Evolutionary conservation across 2,329 filamentous ascomycete genomes (phyloP).

Genomic region (Aspergillus sojae): DNA sequence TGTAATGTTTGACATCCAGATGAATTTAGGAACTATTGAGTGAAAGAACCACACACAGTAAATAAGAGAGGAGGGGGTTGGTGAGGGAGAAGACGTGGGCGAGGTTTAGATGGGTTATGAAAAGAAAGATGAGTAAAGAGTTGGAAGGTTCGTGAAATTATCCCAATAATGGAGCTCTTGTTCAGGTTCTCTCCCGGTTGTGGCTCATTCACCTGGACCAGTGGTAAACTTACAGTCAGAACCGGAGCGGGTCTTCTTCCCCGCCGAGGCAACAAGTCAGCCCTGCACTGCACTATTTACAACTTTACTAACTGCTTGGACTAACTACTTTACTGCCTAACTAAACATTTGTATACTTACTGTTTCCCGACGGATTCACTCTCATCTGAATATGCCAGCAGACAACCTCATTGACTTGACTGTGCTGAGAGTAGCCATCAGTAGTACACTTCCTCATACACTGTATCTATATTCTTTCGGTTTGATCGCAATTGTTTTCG

Average conservation of each 20-base stretch:
- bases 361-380: too few species aligned
- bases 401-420: too few species aligned
- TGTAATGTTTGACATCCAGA: conserved; percentile 25
- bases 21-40: neutral
- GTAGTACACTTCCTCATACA: neutral
- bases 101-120: conserved; percentile 13
- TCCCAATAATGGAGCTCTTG: conserved; percentile 18
- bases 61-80: neutral
- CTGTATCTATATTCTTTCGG: neutral
- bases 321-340: neutral
- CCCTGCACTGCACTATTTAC: conserved; percentile 2
- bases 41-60: neutral
- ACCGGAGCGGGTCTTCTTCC: conserved; percentile 29
- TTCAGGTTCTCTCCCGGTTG: conserved; percentile 11
- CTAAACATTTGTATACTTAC: too few species aligned
- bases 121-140: conserved; percentile 17
- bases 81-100: conserved; percentile 5
- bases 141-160: conserved; percentile 29
- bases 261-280: conserved; percentile 18
- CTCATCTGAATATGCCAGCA: too few species aligned
- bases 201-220: conserved; percentile 12
- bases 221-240: conserved; percentile 6
- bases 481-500: neutral
- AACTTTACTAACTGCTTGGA: neutral
- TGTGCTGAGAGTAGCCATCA: neutral